A percentile compares a stretch with the other conserved stretches of the same genome.
Evolutionary conservation across 768 basidiomycete species (phyloP).

Genomic region (Sporobolomyces pararoseus): DNA sequence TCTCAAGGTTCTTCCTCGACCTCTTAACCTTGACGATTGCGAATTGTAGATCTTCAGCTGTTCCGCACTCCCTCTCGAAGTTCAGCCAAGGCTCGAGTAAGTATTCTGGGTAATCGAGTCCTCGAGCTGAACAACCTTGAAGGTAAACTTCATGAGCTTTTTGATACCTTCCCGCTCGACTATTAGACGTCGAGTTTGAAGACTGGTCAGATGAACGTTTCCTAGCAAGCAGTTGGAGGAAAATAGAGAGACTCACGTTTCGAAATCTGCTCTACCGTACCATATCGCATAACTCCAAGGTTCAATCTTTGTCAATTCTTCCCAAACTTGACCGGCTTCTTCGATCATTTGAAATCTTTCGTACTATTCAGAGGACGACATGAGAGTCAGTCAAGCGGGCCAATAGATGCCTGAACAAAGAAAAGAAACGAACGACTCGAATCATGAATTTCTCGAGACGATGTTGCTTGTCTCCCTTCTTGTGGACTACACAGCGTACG

Average conservation of each 20-base stretch:
- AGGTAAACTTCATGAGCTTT: slow-evolving; percentile 64
- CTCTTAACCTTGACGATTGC: slow-evolving; percentile 41
- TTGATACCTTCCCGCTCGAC: slow-evolving; percentile 50
- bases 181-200: slow-evolving; percentile 14
- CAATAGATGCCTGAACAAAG: background rate
- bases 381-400: background rate
- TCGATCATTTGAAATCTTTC: slow-evolving; percentile 43
- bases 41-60: slow-evolving; percentile 55
- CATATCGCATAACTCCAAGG: slow-evolving; percentile 71
- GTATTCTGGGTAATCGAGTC: slow-evolving; percentile 91
- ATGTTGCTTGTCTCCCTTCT: slow-evolving; percentile 66
- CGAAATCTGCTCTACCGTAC: slow-evolving; percentile 66
- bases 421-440: slow-evolving; percentile 61
- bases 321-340: slow-evolving; percentile 43
- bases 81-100: slow-evolving; percentile 83
- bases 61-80: slow-evolving; percentile 83
- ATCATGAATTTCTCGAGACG: slow-evolving; percentile 79
- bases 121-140: slow-evolving; percentile 62
- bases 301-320: slow-evolving; percentile 62
- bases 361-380: slow-evolving; percentile 35
- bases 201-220: too few species aligned
- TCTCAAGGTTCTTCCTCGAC: slow-evolving; percentile 54
- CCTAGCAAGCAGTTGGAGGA: too few species aligned
- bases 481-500: too few species aligned
- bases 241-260: slow-evolving; percentile 35